phyloP scores from a whole-genome alignment of 345 rosid species.

The Populus simonii region DNA sequence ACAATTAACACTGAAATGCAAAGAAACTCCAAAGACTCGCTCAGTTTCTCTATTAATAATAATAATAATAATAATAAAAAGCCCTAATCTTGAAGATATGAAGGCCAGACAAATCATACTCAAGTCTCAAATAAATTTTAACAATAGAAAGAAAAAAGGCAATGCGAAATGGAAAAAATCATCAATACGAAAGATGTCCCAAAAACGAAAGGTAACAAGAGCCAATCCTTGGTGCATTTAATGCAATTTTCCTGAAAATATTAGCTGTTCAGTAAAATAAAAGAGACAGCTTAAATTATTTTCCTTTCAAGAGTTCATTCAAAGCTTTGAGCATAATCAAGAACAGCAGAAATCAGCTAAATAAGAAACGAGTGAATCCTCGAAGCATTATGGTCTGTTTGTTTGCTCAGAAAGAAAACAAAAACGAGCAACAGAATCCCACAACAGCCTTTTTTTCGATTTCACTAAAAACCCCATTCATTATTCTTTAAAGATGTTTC shows the following conservation, averaged over 20 bases:
- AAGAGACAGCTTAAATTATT: background rate
- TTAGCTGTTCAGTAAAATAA: background rate
- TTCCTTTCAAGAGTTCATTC: background rate
- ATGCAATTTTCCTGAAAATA: background rate
- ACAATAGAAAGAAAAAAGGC: background rate
- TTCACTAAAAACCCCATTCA: background rate
- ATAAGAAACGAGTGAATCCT: background rate
- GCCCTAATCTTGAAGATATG: conserved; percentile 1
- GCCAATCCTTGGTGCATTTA: background rate
- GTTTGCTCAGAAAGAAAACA: background rate
- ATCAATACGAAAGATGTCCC: background rate
- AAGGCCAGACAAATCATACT: background rate
- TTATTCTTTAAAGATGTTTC: conserved; percentile 6
- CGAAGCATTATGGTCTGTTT: conserved; percentile 1
- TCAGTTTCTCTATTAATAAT: background rate
- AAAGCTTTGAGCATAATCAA: background rate
- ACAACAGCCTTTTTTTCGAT: background rate
- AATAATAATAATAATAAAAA: background rate
- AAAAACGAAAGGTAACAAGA: background rate
- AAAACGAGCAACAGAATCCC: background rate
- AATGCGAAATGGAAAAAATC: background rate
- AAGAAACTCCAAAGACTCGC: background rate
- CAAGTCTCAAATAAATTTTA: background rate
- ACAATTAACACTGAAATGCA: background rate
- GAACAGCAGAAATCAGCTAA: background rate